A percentile compares a stretch with the other conserved stretches of the same genome.
Evolutionary conservation across 164 flowering plant species (phyloP).

Genomic region (Chimonanthus salicifolius): DNA sequence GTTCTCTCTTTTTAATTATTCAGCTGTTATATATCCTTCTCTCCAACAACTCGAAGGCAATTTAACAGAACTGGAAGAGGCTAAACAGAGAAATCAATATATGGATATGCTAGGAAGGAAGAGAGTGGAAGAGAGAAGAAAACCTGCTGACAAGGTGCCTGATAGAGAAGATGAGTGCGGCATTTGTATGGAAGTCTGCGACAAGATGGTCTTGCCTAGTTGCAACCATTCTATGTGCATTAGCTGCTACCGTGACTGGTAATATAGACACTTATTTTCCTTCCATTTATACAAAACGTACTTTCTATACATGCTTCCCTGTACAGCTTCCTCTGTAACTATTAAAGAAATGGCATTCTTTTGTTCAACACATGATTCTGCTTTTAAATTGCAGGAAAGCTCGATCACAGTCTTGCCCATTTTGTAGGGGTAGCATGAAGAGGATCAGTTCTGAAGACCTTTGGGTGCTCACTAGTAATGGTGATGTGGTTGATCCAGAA

Average conservation of each 20-base stretch:
- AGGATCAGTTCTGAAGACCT: slow-evolving; percentile 53
- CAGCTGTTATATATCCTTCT: slow-evolving; percentile 81
- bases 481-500: slow-evolving; percentile 65
- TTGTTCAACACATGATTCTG: background rate
- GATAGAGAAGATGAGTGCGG: slow-evolving; percentile 92
- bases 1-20: slow-evolving; percentile 6
- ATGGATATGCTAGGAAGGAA: slow-evolving; percentile 28
- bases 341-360: background rate
- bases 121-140: slow-evolving; percentile 30
- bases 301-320: too few relatives aligned
- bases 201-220: slow-evolving; percentile 84
- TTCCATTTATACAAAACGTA: too few relatives aligned
- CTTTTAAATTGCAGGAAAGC: slow-evolving; percentile 53
- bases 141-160: slow-evolving; percentile 33
- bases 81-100: slow-evolving; percentile 17
- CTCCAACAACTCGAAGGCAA: slow-evolving; percentile 64
- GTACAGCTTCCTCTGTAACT: too few relatives aligned
- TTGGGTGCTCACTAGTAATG: slow-evolving; percentile 79
- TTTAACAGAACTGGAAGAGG: slow-evolving; percentile 32
- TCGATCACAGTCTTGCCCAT: slow-evolving; percentile 90
- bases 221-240: slow-evolving; percentile 95
- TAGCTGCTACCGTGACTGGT: slow-evolving; percentile 90
- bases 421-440: slow-evolving; percentile 85
- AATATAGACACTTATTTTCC: slow-evolving; percentile 1
- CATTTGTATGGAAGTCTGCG: slow-evolving; percentile 70